Conservation (phyloP, 2,329 filamentous ascomycete species). For the Sclerotinia nivalis region DNA sequence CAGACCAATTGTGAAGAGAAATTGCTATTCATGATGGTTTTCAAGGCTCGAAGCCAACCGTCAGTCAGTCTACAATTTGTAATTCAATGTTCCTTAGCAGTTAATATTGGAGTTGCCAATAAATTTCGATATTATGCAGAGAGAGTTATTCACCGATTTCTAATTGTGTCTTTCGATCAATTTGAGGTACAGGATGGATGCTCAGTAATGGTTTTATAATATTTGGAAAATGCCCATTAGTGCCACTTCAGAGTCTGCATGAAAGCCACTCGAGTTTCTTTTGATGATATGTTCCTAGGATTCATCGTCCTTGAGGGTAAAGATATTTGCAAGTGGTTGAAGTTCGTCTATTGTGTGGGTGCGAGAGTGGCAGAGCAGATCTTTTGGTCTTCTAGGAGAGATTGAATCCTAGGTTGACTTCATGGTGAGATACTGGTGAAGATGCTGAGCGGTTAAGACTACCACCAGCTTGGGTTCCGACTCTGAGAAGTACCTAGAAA, state of each 20-base stretch:
- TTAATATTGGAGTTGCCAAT: no score
- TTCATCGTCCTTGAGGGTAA: neutral
- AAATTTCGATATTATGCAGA: no score
- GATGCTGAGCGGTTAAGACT: neutral
- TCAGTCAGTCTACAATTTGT: no score
- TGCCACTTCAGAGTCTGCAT: neutral
- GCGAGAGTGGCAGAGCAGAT: neutral
- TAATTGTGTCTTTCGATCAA: neutral
- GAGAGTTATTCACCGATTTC: no score
- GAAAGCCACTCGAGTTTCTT: neutral
- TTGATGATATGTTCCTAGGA: neutral
- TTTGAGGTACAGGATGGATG: neutral
- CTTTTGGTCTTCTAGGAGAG: neutral
- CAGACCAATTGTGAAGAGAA: no score
- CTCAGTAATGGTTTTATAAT: neutral
- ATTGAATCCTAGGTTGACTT: neutral
- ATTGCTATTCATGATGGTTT: no score
- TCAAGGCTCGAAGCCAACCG: no score
- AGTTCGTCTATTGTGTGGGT: no score
- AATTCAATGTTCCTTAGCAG: no score
- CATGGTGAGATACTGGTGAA: neutral
- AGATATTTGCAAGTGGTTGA: neutral
- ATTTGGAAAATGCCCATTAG: no score
- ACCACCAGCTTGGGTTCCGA: neutral
- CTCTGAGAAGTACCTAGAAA: neutral